Evolutionary conservation across 306 rosid genomes (phyloP), one percentile per base, ranked within the genome.

Genomic region (Dalbergia cochinchinensis): DNA sequence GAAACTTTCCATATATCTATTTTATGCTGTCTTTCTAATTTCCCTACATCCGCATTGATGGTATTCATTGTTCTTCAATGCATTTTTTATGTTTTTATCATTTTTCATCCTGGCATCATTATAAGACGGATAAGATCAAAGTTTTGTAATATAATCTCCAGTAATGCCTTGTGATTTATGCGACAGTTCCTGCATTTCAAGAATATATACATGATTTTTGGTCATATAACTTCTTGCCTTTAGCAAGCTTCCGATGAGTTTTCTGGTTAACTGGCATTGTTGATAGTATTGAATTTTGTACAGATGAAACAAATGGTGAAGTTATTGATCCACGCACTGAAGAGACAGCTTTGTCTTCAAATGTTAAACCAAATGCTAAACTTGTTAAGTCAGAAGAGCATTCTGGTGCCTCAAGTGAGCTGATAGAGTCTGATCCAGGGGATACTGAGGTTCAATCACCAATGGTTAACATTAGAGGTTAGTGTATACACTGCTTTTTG

Each of bases 401-500:
- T 77, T 88, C 89, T 13, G 82, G 79, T 39, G 75, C 80, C 82
- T 85, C 87, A 22, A 88, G 88, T 67, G 93, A 88, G 82, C 45
- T 88, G 84, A 82, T 69, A 13, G 92, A 88, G 77, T 64, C 86
- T 20, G 74, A 70, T 53, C 78, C 62, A 70, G 62, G 22, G 45
- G 82, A 70, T 54, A 42, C 57, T 11, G 92, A 88, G 83, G 84
- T 84, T 64, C 90, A 90, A 81, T 88, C 94, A 39, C 79, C 90
- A 37, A 31, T 2, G 55, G 45, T 77, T 69, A 82, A 69, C 86
- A 63, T 18, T 31, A 86, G 71, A 83, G 93, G 93, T 90, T 41
- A 85, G 83, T 82, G 41, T 39, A 73, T 47, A 31, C 65, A 59
- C 39, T 60, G n/a, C 22, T 16, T 22, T 69, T 64, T 77, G 47